Base-by-base conservation (phyloP, 371 early-diverging fungal species). In the Apophysomyces ossiformis region DNA sequence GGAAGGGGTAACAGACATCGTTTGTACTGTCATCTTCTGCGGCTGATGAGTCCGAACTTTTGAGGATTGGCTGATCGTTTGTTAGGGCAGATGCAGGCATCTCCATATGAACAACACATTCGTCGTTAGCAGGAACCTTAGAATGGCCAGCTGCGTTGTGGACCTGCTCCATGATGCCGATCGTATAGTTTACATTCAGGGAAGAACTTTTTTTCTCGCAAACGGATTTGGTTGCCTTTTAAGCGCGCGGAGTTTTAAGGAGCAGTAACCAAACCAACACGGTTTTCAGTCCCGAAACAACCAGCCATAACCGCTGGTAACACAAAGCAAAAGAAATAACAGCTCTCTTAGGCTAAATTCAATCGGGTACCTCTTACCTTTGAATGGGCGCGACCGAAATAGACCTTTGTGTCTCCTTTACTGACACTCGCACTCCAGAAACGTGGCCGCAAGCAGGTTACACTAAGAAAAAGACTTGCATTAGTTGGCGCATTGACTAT, bases 181-280 rank as follows among this genome's bases (percentile, higher is more conserved):
- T 50, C 54, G 54, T 21, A 21, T 9, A 26, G 54, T 50, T 50
- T 50, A 50, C 54, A 50, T 50, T 50, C 54, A 50, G 54, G 54
- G 21, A 50, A 50, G 54, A 50, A 50, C 54, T 21, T 50, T 50
- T 50, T 50, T 21, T 50, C 21, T 50, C 54, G 21, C n/a, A 16
- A 50, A 50, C 9, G 21, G 21, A 13, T 41, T 41, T n/a, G 21
- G 5, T n/a, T 21, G 54, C 54, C 54, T 21, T 50, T 50, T 50
- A 50, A 50, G 54, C 54, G 54, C 54, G 54, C 54, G 54, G 54
- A 50, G 54, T 50, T 50, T 50, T 9, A 26, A 50, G 7, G 21
- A 18, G 54, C 21, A n/a, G 21, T 21, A 50, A 21, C 16, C 54
- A 21, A 21, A n/a, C 9, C n/a, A 50, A 21, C 21, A 26, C 21